Percentiles rank a stretch among this genome's conserved stretches.
Conservation (phyloP, 2,329 filamentous ascomycete species). For the Aspergillus sp. region DNA sequence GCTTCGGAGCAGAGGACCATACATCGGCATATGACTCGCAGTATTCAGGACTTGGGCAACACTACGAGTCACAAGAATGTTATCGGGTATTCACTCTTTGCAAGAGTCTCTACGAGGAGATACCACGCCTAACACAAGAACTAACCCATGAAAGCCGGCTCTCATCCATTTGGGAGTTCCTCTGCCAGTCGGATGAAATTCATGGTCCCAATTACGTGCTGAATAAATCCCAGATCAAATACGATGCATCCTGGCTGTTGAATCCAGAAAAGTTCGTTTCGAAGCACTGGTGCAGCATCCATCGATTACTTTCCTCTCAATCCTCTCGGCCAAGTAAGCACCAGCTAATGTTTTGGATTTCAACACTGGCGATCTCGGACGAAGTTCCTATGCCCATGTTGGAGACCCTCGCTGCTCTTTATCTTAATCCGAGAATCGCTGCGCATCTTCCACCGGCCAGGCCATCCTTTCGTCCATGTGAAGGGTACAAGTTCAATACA, state of each 20-base stretch:
- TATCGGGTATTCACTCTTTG: constrained; percentile 14
- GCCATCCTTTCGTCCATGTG: constrained; percentile 5
- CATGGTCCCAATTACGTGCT: constrained; percentile 3
- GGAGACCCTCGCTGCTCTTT: constrained; percentile 19
- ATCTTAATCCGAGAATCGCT: constrained; percentile 11
- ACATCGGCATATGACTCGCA: constrained; percentile 28
- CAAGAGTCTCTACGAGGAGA: constrained; percentile 16
- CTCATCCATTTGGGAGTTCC: constrained; percentile 10
- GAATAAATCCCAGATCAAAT: constrained; percentile 1
- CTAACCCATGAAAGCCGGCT: background rate
- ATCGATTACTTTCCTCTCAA: constrained; percentile 18
- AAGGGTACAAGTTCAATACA: constrained; percentile 4
- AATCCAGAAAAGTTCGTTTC: constrained; percentile 15
- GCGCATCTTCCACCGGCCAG: constrained; percentile 12
- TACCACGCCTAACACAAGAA: background rate
- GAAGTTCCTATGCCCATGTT: constrained; percentile 24
- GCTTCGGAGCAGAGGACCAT: constrained; percentile 42
- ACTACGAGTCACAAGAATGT: constrained; percentile 2
- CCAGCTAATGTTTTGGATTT: constrained; percentile 31
- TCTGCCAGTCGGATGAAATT: background rate
- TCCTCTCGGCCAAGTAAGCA: constrained; percentile 18
- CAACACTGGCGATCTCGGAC: constrained; percentile 26
- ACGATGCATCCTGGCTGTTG: constrained; percentile 17
- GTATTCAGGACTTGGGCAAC: constrained; percentile 33
- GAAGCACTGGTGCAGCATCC: constrained; percentile 20